Conservation (phyloP, 345 rosid genomes). For the Citrus sp. region DNA sequence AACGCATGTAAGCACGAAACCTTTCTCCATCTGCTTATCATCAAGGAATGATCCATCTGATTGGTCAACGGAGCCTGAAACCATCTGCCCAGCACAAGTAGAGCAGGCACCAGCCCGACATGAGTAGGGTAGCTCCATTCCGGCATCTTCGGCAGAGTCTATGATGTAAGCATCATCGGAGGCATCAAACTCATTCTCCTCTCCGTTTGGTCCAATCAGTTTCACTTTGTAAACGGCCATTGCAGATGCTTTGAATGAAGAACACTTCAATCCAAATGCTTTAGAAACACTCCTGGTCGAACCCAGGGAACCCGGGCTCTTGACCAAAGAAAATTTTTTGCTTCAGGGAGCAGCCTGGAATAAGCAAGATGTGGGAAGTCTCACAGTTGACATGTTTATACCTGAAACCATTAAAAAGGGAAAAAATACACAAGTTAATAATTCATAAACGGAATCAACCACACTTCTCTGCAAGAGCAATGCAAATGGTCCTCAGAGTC, state of each 20-base stretch:
- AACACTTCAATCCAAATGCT: constrained; percentile 33
- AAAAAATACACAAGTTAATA: background rate
- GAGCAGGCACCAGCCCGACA: constrained; percentile 67
- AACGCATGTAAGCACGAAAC: constrained; percentile 46
- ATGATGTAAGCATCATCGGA: constrained; percentile 48
- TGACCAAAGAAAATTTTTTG: constrained; percentile 20
- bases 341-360: constrained; percentile 9
- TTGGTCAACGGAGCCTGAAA: constrained; percentile 47
- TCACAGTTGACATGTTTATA: constrained; percentile 34
- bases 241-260: constrained; percentile 36
- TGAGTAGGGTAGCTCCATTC: constrained; percentile 54
- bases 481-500: background rate
- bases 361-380: constrained; percentile 30
- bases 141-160: constrained; percentile 53
- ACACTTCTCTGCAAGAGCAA: background rate
- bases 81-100: constrained; percentile 50
- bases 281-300: constrained; percentile 21
- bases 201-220: constrained; percentile 47
- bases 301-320: constrained; percentile 20
- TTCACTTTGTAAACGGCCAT: constrained; percentile 46
- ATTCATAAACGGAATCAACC: background rate
- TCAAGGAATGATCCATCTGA: constrained; percentile 59
- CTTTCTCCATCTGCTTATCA: constrained; percentile 44
- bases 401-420: background rate
- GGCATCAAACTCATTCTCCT: constrained; percentile 45